phyloP scores from a whole-genome alignment of 257 asterid species.

The Solanum infundibuliforme region DNA sequence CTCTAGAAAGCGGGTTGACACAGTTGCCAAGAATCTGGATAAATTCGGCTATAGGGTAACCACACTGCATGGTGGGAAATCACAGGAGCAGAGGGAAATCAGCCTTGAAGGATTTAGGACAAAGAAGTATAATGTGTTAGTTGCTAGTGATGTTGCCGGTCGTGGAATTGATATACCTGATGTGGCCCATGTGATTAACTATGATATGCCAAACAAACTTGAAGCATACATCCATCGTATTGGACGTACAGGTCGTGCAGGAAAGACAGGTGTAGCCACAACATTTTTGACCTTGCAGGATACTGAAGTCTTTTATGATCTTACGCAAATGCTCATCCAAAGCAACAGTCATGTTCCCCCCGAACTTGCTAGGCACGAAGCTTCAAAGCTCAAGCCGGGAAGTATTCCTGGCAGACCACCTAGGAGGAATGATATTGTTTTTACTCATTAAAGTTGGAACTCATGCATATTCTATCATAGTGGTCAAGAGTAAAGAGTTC shows the following conservation, averaged over 20 bases:
- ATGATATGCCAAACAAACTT: constrained; percentile 31
- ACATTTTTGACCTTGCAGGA: constrained; percentile 52
- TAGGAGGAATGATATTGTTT: neutral
- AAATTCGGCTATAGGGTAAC: constrained; percentile 36
- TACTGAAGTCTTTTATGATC: constrained; percentile 17
- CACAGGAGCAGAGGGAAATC: constrained; percentile 48
- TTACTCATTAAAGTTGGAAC: neutral
- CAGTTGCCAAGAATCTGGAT: constrained; percentile 30
- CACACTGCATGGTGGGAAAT: constrained; percentile 58
- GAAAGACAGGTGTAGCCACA: constrained; percentile 48
- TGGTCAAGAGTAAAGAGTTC: neutral
- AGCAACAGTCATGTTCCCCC: constrained; percentile 13
- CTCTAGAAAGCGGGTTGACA: constrained; percentile 35
- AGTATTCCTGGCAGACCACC: neutral
- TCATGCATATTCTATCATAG: neutral
- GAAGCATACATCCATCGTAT: constrained; percentile 1
- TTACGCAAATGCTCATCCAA: constrained; percentile 42
- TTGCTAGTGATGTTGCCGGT: constrained; percentile 57
- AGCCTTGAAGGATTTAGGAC: constrained; percentile 52
- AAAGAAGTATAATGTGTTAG: constrained; percentile 40
- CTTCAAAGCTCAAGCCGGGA: neutral
- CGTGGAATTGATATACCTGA: constrained; percentile 63
- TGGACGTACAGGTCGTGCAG: constrained; percentile 1
- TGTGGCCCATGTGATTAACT: constrained; percentile 48
- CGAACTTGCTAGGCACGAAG: neutral